phyloP scores from a whole-genome alignment of 2,329 filamentous ascomycete genomes.

The Acrodontium crateriforme region DNA sequence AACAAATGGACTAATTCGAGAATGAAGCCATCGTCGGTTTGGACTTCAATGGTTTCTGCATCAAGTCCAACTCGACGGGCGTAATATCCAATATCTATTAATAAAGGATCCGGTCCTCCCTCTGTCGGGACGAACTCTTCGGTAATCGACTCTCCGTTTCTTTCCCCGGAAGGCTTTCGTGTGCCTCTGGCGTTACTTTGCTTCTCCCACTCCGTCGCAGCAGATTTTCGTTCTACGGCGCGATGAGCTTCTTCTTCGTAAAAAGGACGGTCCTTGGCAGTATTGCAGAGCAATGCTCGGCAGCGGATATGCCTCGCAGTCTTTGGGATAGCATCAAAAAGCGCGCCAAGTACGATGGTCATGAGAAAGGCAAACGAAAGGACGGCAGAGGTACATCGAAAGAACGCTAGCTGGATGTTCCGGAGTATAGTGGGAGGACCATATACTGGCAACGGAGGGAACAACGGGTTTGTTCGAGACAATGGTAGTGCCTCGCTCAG shows the following conservation, averaged over 20 bases:
- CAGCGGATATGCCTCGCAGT: constrained; percentile 37
- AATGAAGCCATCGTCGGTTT: constrained; percentile 89
- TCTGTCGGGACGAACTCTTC: constrained; percentile 60
- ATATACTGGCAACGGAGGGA: constrained; percentile 72
- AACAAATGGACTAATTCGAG: constrained; percentile 83
- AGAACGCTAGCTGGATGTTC: constrained; percentile 49
- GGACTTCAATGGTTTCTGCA: constrained; percentile 66
- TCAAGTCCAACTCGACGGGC: constrained; percentile 78
- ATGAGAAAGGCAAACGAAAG: constrained; percentile 66
- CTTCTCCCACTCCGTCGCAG: constrained; percentile 48
- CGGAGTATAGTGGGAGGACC: constrained; percentile 56
- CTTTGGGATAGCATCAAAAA: constrained; percentile 51
- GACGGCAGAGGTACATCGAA: constrained; percentile 56
- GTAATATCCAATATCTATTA: constrained; percentile 70
- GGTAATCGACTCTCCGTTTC: constrained; percentile 23
- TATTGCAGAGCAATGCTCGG: constrained; percentile 45
- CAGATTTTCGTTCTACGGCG: constrained; percentile 40
- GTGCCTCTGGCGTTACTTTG: constrained; percentile 27
- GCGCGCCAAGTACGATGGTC: constrained; percentile 60
- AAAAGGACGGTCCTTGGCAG: constrained; percentile 51
- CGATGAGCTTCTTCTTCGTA: constrained; percentile 56
- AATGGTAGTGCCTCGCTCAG: constrained; percentile 39
- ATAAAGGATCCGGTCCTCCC: constrained; percentile 63
- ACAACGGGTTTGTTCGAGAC: constrained; percentile 63
- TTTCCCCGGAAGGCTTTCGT: constrained; percentile 29